These are phyloP conservation scores for Pneumocystis oryctolagi DNA, from an alignment of 1,139 yeast genomes.

Conservation along the genomic window DNA sequence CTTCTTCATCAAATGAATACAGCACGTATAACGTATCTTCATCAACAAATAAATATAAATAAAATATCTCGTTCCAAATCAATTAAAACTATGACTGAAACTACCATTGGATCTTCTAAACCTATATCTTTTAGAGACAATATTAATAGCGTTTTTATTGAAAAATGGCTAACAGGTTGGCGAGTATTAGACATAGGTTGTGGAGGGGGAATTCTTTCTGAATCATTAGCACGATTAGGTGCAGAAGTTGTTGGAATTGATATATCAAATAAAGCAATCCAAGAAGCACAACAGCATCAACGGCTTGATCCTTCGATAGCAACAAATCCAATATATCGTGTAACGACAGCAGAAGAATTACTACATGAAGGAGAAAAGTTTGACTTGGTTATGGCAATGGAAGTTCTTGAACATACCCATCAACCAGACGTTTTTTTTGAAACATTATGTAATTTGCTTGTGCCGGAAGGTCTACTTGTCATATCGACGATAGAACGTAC, in stretches of 20 bases:
- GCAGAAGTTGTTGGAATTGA: slow-evolving; percentile 65
- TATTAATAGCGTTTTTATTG: background rate
- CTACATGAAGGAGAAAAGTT: slow-evolving; percentile 25
- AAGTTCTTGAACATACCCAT: slow-evolving; percentile 85
- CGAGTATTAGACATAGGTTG: slow-evolving; percentile 81
- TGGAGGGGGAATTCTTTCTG: slow-evolving; percentile 90
- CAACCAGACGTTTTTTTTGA: slow-evolving; percentile 59
- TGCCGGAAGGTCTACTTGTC: slow-evolving; percentile 73
- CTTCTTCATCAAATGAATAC: slow-evolving; percentile 89
- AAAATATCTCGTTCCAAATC: no score
- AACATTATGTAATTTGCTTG: slow-evolving; percentile 51
- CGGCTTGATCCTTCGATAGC: slow-evolving; percentile 45
- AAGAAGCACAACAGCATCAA: slow-evolving; percentile 62
- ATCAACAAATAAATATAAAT: background rate
- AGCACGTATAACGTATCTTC: slow-evolving; percentile 70
- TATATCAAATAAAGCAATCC: slow-evolving; percentile 63
- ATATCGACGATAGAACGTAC: slow-evolving; percentile 87
- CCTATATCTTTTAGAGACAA: background rate
- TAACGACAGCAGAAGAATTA: slow-evolving; percentile 39
- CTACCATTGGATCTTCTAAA: background rate
- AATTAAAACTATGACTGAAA: no score
- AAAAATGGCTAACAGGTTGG: slow-evolving; percentile 26
- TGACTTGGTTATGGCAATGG: slow-evolving; percentile 82
- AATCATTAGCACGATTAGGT: slow-evolving; percentile 69
- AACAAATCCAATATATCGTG: slow-evolving; percentile 35